phyloP scores from a whole-genome alignment of 768 basidiomycete species.

The Termitomyces sp. region DNA sequence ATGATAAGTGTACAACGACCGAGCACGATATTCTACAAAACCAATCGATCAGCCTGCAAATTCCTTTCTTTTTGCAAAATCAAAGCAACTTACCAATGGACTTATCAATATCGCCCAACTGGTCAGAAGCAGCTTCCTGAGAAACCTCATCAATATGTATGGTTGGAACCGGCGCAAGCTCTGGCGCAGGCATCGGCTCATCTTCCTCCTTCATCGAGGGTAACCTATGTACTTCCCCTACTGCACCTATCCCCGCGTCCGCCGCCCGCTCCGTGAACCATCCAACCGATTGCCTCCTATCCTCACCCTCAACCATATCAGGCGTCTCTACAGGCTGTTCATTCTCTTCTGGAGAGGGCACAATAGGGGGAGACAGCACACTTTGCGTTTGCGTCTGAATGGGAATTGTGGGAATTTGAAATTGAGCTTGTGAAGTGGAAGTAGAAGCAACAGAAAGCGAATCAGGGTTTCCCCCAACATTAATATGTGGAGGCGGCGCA shows the following conservation, averaged over 20 bases:
- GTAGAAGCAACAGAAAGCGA: conserved; percentile 29
- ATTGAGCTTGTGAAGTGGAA: neutral
- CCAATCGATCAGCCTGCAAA: neutral
- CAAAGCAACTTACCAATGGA: conserved; percentile 40
- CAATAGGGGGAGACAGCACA: conserved; percentile 16
- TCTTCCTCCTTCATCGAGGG: conserved; percentile 53
- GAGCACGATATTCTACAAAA: conserved; percentile 59
- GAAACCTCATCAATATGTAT: conserved; percentile 49
- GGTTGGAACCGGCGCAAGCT: conserved; percentile 48
- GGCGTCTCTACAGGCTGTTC: conserved; percentile 25
- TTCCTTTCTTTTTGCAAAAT: neutral
- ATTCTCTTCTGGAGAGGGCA: neutral
- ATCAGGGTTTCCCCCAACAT: conserved; percentile 32
- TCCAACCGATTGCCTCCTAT: conserved; percentile 74
- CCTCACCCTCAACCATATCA: conserved; percentile 26
- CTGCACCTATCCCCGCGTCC: conserved; percentile 37
- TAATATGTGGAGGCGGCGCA: conserved; percentile 68
- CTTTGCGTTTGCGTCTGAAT: neutral
- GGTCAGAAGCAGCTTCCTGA: conserved; percentile 36
- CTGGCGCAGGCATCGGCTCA: conserved; percentile 15
- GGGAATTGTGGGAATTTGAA: too few species aligned
- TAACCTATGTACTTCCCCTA: conserved; percentile 28
- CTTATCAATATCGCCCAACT: conserved; percentile 70
- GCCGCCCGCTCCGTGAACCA: conserved; percentile 90
- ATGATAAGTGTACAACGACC: conserved; percentile 80